Evolutionary conservation across 208 protist genomes (phyloP).

Genomic region (Entamoeba dispar): DNA sequence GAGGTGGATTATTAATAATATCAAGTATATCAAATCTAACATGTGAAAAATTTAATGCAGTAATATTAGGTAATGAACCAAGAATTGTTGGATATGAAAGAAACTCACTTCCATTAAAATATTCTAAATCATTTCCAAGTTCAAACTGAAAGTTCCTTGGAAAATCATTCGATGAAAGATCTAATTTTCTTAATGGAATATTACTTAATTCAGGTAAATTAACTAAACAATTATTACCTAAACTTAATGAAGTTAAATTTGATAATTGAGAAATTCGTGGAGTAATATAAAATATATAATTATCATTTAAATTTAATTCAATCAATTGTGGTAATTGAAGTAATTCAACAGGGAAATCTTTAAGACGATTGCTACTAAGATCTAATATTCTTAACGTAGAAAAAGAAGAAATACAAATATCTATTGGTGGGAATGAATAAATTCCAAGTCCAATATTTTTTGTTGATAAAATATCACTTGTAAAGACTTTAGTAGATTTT

Average conservation of each 20-base stretch:
- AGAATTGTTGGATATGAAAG: not conserved
- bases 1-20: not conserved
- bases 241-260: not conserved
- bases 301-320: not conserved
- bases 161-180: not conserved
- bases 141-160: not conserved
- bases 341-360: not conserved
- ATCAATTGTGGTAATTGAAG: not conserved
- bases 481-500: not conserved
- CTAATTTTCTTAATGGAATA: not conserved
- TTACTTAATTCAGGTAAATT: not conserved
- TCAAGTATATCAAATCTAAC: not conserved
- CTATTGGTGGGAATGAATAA: not conserved
- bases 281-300: not conserved
- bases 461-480: not conserved
- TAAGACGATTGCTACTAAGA: not conserved
- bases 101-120: not conserved
- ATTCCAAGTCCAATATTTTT: not conserved
- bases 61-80: not conserved
- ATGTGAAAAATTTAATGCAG: not conserved
- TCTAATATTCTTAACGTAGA: not conserved
- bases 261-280: not conserved
- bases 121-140: not conserved
- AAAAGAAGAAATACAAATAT: not conserved
- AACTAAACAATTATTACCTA: not conserved